Percentiles rank a stretch among this genome's conserved stretches.
Evolutionary conservation across 257 asterid genomes (phyloP).

Genomic region (Solanum arcanum): DNA sequence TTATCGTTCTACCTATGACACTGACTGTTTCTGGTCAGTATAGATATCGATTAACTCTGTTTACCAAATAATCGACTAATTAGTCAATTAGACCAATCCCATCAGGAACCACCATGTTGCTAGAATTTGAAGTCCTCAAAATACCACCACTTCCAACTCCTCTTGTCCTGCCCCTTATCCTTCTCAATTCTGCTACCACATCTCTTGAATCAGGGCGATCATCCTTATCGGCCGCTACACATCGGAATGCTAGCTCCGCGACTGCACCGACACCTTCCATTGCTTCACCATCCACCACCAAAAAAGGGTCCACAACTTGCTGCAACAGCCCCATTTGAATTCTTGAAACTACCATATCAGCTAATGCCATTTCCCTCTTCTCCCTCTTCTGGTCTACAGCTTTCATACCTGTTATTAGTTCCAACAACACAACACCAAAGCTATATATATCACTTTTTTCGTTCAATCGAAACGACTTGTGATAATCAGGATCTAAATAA

Average conservation of each 20-base stretch:
- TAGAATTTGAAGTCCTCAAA: slow-evolving; percentile 43
- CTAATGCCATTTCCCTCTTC: slow-evolving; percentile 78
- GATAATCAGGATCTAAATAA: slow-evolving; percentile 83
- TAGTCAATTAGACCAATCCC: slow-evolving; percentile 26
- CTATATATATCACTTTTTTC: slow-evolving; percentile 94
- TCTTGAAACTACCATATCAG: slow-evolving; percentile 78
- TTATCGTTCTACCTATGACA: background rate
- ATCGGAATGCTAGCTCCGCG: slow-evolving; percentile 83
- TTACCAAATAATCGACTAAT: background rate
- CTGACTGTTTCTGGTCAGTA: background rate
- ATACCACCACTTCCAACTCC: slow-evolving; percentile 24
- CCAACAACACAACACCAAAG: slow-evolving; percentile 79
- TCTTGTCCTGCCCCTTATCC: slow-evolving; percentile 45
- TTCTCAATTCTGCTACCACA: slow-evolving; percentile 62
- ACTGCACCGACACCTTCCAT: slow-evolving; percentile 60
- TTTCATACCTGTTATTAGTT: slow-evolving; percentile 76
- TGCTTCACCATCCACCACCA: slow-evolving; percentile 52
- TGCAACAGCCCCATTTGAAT: slow-evolving; percentile 86
- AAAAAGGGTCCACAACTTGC: slow-evolving; percentile 71
- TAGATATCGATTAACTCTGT: background rate
- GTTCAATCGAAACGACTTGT: slow-evolving; percentile 61
- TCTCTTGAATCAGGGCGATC: slow-evolving; percentile 84
- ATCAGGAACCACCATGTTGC: slow-evolving; percentile 68
- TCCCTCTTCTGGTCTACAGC: slow-evolving; percentile 83
- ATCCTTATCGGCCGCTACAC: slow-evolving; percentile 77